Evolutionary conservation across 2,329 filamentous ascomycete species (phyloP).

Genomic region (Colletotrichum theobromicola): DNA sequence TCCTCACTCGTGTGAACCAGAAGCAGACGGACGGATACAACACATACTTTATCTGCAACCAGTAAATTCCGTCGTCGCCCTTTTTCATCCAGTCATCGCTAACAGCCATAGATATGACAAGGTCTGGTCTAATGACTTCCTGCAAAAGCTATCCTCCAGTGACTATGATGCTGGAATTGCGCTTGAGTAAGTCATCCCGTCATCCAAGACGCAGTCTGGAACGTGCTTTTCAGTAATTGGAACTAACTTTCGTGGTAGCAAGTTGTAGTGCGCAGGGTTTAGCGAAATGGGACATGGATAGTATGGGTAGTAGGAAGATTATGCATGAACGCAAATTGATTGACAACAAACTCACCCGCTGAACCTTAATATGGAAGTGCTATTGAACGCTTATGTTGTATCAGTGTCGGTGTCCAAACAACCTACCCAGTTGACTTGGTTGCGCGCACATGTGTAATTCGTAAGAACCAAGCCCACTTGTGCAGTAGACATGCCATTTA

Average conservation of each 20-base stretch:
- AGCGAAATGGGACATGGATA: background rate
- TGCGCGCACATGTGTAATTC: background rate
- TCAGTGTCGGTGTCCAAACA: fast-evolving
- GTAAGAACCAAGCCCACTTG: fast-evolving
- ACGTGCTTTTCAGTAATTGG: no score
- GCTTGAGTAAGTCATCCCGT: background rate
- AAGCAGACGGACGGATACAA: background rate
- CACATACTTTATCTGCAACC: background rate
- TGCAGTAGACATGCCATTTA: background rate
- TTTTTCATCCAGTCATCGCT: background rate
- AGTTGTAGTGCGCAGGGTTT: background rate
- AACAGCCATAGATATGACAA: background rate
- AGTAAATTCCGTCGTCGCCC: background rate
- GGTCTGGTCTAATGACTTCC: background rate
- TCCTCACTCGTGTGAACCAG: background rate
- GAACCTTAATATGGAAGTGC: fast-evolving
- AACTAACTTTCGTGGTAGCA: background rate
- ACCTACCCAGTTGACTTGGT: background rate
- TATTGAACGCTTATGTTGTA: fast-evolving
- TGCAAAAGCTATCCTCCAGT: background rate
- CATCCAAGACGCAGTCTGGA: no score
- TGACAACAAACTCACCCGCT: fast-evolving
- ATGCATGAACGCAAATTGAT: background rate
- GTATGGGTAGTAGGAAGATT: background rate
- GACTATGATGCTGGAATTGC: background rate